Conservation (phyloP, 306 rosid species). For the Castanea mollissima region DNA sequence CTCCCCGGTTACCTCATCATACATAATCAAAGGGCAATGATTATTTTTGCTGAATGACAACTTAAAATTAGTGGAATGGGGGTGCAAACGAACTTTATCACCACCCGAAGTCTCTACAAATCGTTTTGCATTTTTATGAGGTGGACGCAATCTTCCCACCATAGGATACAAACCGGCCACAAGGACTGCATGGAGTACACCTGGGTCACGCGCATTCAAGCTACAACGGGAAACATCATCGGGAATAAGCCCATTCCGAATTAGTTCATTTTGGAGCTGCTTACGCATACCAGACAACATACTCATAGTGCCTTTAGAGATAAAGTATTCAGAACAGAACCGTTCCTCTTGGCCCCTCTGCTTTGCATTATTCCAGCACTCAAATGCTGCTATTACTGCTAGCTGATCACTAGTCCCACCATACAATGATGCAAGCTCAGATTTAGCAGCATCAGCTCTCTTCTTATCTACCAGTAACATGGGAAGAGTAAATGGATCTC, state of each 20-base stretch:
- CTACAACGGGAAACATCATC: constrained; percentile 53
- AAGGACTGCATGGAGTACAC: constrained; percentile 73
- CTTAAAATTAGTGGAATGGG: constrained; percentile 45
- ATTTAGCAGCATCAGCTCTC: constrained; percentile 60
- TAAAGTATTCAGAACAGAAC: constrained; percentile 67
- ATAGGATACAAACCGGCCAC: constrained; percentile 89
- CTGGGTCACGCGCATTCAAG: constrained; percentile 62
- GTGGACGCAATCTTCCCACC: constrained; percentile 63
- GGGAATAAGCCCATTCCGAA: constrained; percentile 59
- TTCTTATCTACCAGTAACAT: constrained; percentile 56
- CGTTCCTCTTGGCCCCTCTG: constrained; percentile 45
- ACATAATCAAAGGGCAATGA: constrained; percentile 47
- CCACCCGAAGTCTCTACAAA: constrained; percentile 54
- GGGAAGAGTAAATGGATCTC: constrained; percentile 85
- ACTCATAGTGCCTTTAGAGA: constrained; percentile 56
- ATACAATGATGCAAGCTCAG: constrained; percentile 68
- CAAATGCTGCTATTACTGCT: constrained; percentile 76
- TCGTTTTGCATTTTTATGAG: constrained; percentile 28
- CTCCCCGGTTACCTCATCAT: constrained; percentile 80
- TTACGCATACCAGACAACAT: constrained; percentile 77
- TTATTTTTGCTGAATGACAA: constrained; percentile 17
- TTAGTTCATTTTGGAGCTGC: constrained; percentile 73
- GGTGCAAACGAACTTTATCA: constrained; percentile 64
- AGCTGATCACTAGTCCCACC: constrained; percentile 89
- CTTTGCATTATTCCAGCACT: constrained; percentile 78